phyloP scores from a whole-genome alignment of 148 eudicot species.

The Diospyros kaki region DNA sequence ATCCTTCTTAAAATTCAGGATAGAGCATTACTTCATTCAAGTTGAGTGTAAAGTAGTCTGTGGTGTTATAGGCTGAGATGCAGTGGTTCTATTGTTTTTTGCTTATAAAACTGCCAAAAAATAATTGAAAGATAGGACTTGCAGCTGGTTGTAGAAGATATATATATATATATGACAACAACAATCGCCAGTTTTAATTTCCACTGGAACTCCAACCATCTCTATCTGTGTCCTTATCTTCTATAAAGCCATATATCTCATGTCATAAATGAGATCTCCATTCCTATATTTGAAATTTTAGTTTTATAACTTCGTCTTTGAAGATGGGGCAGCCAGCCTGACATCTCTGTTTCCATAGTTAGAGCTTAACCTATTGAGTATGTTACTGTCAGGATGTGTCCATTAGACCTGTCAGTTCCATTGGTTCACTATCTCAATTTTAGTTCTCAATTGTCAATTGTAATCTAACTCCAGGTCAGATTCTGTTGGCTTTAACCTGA shows the following conservation, averaged over 20 bases:
- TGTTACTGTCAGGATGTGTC: not conserved
- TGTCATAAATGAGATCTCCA: no score
- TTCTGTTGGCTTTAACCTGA: not conserved
- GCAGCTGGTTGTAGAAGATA: not conserved
- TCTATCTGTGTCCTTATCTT: not conserved
- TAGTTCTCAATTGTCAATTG: not conserved
- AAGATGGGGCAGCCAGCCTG: not conserved
- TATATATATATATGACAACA: no score
- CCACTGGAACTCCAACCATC: not conserved
- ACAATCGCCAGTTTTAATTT: no score
- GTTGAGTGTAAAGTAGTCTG: not conserved
- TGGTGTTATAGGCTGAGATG: not conserved
- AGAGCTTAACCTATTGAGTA: not conserved
- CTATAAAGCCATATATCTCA: no score
- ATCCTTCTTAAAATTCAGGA: not conserved
- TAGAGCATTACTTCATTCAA: not conserved
- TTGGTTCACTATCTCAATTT: not conserved
- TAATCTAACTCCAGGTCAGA: not conserved
- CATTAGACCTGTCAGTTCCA: not conserved
- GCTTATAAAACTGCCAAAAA: not conserved
- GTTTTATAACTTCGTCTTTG: not conserved
- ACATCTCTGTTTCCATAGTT: not conserved
- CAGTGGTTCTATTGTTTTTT: not conserved
- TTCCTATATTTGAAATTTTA: not conserved
- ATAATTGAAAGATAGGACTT: not conserved